Percentiles rank a stretch among this genome's conserved stretches.
phyloP scores from a whole-genome alignment of 2,329 filamentous ascomycete species.

The Aschersonia sp. region DNA sequence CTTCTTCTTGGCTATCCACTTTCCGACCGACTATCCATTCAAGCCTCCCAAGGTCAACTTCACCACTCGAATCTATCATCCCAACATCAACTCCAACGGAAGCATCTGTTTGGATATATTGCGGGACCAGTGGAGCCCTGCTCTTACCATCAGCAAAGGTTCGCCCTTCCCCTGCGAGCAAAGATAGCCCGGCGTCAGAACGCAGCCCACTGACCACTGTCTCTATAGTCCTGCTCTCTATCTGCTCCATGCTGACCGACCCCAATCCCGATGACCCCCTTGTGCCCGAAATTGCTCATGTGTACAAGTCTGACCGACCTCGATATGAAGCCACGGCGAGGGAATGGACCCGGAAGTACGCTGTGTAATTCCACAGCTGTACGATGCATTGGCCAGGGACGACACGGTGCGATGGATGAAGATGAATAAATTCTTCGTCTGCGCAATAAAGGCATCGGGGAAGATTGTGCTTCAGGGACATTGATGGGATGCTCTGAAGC shows the following conservation, averaged over 20 bases:
- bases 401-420: background rate
- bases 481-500: slow-evolving; percentile 1
- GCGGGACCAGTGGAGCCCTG: slow-evolving; percentile 97
- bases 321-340: slow-evolving; percentile 92
- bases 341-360: slow-evolving; percentile 99
- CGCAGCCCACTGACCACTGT: slow-evolving; percentile 2
- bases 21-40: slow-evolving; percentile 99
- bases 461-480: slow-evolving; percentile 1
- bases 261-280: slow-evolving; percentile 98
- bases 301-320: slow-evolving; percentile 97
- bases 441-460: slow-evolving; percentile 1
- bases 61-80: slow-evolving; percentile 98
- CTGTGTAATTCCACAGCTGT: slow-evolving; percentile 50
- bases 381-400: background rate
- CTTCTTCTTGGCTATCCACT: slow-evolving; percentile 98
- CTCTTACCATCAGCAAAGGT: slow-evolving; percentile 98
- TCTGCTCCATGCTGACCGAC: slow-evolving; percentile 99
- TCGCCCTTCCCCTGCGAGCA: slow-evolving; percentile 11
- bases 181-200: background rate
- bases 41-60: slow-evolving; percentile 99
- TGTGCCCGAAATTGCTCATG: slow-evolving; percentile 96
- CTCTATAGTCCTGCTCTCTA: slow-evolving; percentile 73
- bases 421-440: slow-evolving; percentile 3
- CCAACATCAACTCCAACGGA: slow-evolving; percentile 99
- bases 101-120: slow-evolving; percentile 98